Conservation (phyloP, 768 basidiomycete species). For the Lentinula sp. region DNA sequence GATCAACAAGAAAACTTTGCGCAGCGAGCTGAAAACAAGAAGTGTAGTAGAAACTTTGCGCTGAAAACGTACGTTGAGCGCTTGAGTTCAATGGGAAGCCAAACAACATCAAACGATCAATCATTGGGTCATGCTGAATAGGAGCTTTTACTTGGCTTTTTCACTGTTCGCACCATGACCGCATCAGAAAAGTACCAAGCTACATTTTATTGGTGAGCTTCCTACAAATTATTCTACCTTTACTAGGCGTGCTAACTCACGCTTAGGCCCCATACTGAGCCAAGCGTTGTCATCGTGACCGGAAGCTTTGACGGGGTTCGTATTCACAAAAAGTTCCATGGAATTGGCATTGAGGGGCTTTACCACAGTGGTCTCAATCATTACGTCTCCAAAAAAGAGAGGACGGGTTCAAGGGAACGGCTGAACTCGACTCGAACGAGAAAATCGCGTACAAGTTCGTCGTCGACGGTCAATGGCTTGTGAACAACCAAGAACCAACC, state of each 20-base stretch:
- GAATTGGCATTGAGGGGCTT: constrained; percentile 6
- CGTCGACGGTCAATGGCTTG: constrained; percentile 67
- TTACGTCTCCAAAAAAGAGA: constrained; percentile 45
- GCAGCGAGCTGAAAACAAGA: no score
- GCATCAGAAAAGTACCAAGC: not conserved
- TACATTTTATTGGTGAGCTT: not conserved
- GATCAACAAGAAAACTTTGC: no score
- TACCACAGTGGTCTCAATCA: constrained; percentile 54
- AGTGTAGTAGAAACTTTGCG: no score
- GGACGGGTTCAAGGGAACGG: constrained; percentile 48
- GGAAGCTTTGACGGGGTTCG: constrained; percentile 76
- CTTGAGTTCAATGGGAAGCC: no score
- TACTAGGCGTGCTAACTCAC: constrained; percentile 8
- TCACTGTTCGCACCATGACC: not conserved
- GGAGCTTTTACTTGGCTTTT: not conserved
- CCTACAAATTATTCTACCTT: not conserved
- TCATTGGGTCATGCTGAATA: not conserved
- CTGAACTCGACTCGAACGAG: constrained; percentile 53
- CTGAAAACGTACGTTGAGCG: no score
- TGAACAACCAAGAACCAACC: constrained; percentile 46
- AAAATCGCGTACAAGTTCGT: constrained; percentile 74
- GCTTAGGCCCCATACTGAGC: constrained; percentile 52
- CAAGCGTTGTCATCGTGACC: constrained; percentile 59
- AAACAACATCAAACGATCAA: no score
- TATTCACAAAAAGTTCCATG: constrained; percentile 7